A percentile compares a stretch with the other conserved stretches of the same genome.
Conservation (phyloP, 352 stramenopile species). For the Globisporangium perplexum region DNA sequence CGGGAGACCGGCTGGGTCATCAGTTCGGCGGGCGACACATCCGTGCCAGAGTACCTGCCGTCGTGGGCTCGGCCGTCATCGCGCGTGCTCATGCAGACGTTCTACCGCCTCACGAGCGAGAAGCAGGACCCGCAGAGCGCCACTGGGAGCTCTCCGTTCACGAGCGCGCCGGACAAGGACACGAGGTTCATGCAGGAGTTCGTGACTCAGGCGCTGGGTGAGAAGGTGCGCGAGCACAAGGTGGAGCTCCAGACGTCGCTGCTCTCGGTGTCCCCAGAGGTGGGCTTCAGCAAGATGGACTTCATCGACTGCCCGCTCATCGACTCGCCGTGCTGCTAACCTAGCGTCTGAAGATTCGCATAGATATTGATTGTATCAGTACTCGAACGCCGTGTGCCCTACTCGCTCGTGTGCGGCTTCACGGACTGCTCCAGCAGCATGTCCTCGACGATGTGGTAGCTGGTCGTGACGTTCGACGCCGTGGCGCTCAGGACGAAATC, state of each 20-base stretch:
- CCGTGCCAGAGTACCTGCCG: neutral
- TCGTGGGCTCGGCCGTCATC: neutral
- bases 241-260: slow-evolving; percentile 1
- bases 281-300: neutral
- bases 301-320: slow-evolving; percentile 4
- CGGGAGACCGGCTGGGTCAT: slow-evolving; percentile 1
- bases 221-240: slow-evolving; percentile 3
- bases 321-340: neutral
- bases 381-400: neutral
- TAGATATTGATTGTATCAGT: neutral
- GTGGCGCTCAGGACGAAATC: slow-evolving; percentile 20
- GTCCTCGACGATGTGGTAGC: slow-evolving; percentile 20
- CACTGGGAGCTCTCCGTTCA: neutral
- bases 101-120: neutral
- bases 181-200: neutral
- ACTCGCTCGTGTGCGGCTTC: neutral
- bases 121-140: neutral
- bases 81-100: neutral
- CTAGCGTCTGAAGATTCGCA: slow-evolving; percentile 3
- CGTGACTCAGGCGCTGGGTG: neutral
- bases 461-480: slow-evolving; percentile 14
- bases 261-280: neutral
- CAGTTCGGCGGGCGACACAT: neutral
- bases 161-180: neutral
- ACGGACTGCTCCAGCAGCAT: slow-evolving; percentile 5